These are phyloP conservation scores for Mycosphaerella sp. DNA, from an alignment of 2,329 filamentous ascomycete species.

Conservation along the genomic window DNA sequence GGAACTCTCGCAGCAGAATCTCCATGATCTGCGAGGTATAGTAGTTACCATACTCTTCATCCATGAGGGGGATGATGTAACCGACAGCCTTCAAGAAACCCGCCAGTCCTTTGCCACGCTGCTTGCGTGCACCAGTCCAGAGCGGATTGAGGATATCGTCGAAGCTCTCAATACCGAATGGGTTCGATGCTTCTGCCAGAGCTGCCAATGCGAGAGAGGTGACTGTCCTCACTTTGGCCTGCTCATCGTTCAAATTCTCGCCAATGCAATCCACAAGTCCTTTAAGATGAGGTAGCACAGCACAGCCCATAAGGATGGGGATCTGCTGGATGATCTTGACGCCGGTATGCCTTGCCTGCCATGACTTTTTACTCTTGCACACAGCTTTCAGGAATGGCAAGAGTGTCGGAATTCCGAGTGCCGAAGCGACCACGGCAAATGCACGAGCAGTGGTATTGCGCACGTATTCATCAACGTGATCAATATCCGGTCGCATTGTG, in stretches of 20 bases:
- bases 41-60: slow-evolving; percentile 99
- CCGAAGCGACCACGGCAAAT: slow-evolving; percentile 94
- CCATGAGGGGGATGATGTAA: slow-evolving; percentile 98
- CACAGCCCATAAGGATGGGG: slow-evolving; percentile 96
- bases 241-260: slow-evolving; percentile 92
- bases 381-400: slow-evolving; percentile 93
- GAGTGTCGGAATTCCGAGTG: slow-evolving; percentile 88
- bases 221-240: slow-evolving; percentile 95
- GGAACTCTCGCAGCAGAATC: slow-evolving; percentile 90
- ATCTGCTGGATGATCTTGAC: slow-evolving; percentile 99
- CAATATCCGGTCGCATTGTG: slow-evolving; percentile 97
- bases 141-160: slow-evolving; percentile 95
- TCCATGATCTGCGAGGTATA: slow-evolving; percentile 99
- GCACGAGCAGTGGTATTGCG: slow-evolving; percentile 95
- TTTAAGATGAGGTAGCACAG: slow-evolving; percentile 89
- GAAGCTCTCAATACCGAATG: slow-evolving; percentile 98
- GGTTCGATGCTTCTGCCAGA: slow-evolving; percentile 90
- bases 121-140: slow-evolving; percentile 93
- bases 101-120: slow-evolving; percentile 90
- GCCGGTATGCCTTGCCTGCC: slow-evolving; percentile 95
- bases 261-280: slow-evolving; percentile 94
- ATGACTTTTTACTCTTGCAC: slow-evolving; percentile 97
- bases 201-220: slow-evolving; percentile 93
- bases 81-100: slow-evolving; percentile 96
- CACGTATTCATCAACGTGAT: slow-evolving; percentile 97